Base-by-base conservation (phyloP, 371 early-diverging fungal genomes). In the Fennellomyces sp. region DNA sequence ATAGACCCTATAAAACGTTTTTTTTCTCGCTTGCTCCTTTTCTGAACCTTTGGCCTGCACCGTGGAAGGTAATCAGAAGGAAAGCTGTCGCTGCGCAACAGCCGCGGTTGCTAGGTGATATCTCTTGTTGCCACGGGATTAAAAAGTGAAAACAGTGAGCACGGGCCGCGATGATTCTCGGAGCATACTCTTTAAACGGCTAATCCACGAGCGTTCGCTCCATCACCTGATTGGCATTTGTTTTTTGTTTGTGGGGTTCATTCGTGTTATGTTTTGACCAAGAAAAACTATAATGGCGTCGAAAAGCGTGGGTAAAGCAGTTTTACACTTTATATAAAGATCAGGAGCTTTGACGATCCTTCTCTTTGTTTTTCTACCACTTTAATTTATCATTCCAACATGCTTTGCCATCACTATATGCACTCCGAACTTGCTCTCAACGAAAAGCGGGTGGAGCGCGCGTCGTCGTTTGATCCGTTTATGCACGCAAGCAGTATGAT, bases 161-260 rank as follows among this genome's bases (percentile, higher is more conserved):
- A 35, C 2, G 8, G 35, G 11, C 15, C 2, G 15, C 15, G 11
- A 35, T 39, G 17, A n/a, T n/a, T n/a, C n/a, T n/a, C n/a, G n/a
- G n/a, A n/a, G n/a, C n/a, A n/a, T n/a, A n/a, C n/a, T n/a, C n/a
- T n/a, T n/a, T n/a, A n/a, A n/a, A n/a, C n/a, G n/a, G n/a, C n/a
- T n/a, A n/a, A n/a, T n/a, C n/a, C n/a, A n/a, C n/a, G n/a, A n/a
- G n/a, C n/a, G n/a, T n/a, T 33, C 6, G 35, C 13, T 33, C 13
- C 35, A 33, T 33, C 35, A 33, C 13, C 35, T 33, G 13, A 33
- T 8, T 33, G 13, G 35, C 13, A 33, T 45, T 45, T 45, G 45
- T 45, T 45, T 45, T 23, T 45, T 45, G 45, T 45, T 45, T 45
- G 45, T 45, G 45, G 45, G 45, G 45, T 45, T 21, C n/a, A 23